phyloP scores from a whole-genome alignment of 2,329 filamentous ascomycete genomes.

The Nothophaeocryptopus gaeumannii region DNA sequence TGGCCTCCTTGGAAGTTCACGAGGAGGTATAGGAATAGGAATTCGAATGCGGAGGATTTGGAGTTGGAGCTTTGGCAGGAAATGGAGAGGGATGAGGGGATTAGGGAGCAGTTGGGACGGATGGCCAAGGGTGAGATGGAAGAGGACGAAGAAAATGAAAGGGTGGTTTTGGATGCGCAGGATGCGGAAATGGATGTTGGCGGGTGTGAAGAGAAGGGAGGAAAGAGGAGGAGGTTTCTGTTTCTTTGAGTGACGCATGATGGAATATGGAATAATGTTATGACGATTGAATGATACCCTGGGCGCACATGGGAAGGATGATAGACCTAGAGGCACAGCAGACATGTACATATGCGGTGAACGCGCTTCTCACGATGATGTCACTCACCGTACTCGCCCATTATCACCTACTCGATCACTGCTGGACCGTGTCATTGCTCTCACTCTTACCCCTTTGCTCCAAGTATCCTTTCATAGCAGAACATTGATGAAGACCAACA shows the following conservation, averaged over 20 bases:
- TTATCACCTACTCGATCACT: too few relatives aligned
- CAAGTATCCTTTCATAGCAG: too few relatives aligned
- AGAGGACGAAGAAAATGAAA: slow-evolving; percentile 8
- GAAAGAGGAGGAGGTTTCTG: not conserved
- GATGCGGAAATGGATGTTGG: slow-evolving; percentile 1
- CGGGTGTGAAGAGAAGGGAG: slow-evolving; percentile 1
- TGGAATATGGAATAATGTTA: slow-evolving; percentile 3
- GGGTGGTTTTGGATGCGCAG: not conserved
- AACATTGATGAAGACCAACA: too few relatives aligned
- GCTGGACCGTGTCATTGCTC: too few relatives aligned
- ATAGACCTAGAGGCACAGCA: too few relatives aligned
- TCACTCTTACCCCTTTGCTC: too few relatives aligned
- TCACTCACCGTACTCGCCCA: too few relatives aligned
- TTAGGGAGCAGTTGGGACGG: slow-evolving; percentile 15
- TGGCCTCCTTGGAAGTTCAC: slow-evolving; percentile 27
- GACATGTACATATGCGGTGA: too few relatives aligned
- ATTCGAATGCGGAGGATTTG: slow-evolving; percentile 12
- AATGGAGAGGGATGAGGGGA: slow-evolving; percentile 25
- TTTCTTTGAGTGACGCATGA: slow-evolving; percentile 2
- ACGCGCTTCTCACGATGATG: too few relatives aligned
- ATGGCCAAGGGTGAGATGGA: slow-evolving; percentile 19
- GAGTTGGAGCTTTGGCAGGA: slow-evolving; percentile 28
- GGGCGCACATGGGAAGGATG: too few relatives aligned
- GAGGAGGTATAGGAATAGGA: slow-evolving; percentile 11
- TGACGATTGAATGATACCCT: not conserved